A percentile compares a stretch with the other conserved stretches of the same genome.
Conservation (phyloP, 2,329 filamentous ascomycete genomes). For the Xylaria sp. region DNA sequence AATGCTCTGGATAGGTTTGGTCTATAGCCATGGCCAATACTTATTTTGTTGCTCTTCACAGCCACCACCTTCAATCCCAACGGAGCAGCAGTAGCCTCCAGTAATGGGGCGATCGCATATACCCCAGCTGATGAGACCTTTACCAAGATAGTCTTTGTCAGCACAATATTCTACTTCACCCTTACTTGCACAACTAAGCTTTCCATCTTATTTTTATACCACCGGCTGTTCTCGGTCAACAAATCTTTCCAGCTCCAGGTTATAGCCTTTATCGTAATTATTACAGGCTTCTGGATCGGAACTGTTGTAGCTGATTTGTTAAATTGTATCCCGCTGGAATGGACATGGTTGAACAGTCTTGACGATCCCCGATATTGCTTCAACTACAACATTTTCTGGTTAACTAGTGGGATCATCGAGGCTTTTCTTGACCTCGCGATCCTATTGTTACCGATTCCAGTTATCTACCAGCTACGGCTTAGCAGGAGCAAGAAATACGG, state of each 20-base stretch:
- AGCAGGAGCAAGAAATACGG: conserved; percentile 26
- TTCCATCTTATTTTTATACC: conserved; percentile 42
- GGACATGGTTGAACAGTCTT: conserved; percentile 31
- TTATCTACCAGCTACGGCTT: conserved; percentile 24
- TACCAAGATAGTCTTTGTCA: conserved; percentile 31
- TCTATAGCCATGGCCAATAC: conserved; percentile 16
- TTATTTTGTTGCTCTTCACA: conserved; percentile 20
- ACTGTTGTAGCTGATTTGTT: conserved; percentile 30
- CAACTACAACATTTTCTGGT: conserved; percentile 37
- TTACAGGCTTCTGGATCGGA: conserved; percentile 31
- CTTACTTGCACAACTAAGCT: conserved; percentile 40
- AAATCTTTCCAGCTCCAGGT: conserved; percentile 32
- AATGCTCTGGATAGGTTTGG: not conserved
- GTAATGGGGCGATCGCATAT: conserved; percentile 25
- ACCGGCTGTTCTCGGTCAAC: conserved; percentile 37
- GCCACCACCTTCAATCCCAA: conserved; percentile 18
- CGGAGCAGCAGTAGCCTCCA: conserved; percentile 23
- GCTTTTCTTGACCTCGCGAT: conserved; percentile 28
- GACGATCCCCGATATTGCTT: conserved; percentile 35
- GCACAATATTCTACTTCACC: conserved; percentile 41
- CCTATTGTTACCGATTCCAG: conserved; percentile 25
- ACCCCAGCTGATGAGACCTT: conserved; percentile 30
- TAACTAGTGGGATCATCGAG: conserved; percentile 26
- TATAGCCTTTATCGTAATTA: not conserved
- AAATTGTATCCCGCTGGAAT: conserved; percentile 35